Evolutionary conservation across 2,329 filamentous ascomycete genomes (phyloP).

Genomic region (Ophiostoma quercus): DNA sequence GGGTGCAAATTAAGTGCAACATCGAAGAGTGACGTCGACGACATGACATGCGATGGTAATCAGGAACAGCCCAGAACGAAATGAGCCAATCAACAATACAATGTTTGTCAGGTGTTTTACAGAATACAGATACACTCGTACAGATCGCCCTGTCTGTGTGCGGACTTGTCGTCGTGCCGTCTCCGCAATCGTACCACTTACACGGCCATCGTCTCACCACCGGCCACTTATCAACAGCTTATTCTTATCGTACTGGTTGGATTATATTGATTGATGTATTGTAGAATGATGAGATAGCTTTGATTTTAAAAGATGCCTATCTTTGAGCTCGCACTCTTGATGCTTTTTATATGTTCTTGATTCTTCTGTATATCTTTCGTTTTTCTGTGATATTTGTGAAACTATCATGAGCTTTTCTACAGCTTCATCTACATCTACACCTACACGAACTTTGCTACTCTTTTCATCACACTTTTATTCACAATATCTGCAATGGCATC

Average conservation of each 20-base stretch:
- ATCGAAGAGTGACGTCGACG: neutral
- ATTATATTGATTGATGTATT: neutral
- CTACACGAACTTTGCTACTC: neutral
- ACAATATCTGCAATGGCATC: neutral
- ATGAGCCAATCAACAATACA: neutral
- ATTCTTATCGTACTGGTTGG: neutral
- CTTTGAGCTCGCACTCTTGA: neutral
- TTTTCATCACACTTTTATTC: neutral
- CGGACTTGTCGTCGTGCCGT: slow-evolving; percentile 21
- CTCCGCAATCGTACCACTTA: slow-evolving; percentile 20
- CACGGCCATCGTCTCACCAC: slow-evolving; percentile 1
- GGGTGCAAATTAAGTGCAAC: neutral
- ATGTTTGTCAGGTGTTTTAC: slow-evolving; percentile 18
- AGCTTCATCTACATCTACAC: neutral
- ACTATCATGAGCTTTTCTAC: neutral
- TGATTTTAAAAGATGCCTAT: neutral
- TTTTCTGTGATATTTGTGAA: too few relatives aligned
- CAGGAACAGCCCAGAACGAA: neutral
- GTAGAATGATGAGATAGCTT: neutral
- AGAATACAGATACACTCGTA: neutral
- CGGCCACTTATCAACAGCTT: neutral
- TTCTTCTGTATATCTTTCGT: neutral
- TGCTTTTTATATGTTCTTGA: neutral
- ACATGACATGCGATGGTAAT: neutral
- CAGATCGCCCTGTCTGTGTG: slow-evolving; percentile 34